These are phyloP conservation scores for Cubamyces sp. DNA, from an alignment of 768 basidiomycete species.

Conservation along the genomic window DNA sequence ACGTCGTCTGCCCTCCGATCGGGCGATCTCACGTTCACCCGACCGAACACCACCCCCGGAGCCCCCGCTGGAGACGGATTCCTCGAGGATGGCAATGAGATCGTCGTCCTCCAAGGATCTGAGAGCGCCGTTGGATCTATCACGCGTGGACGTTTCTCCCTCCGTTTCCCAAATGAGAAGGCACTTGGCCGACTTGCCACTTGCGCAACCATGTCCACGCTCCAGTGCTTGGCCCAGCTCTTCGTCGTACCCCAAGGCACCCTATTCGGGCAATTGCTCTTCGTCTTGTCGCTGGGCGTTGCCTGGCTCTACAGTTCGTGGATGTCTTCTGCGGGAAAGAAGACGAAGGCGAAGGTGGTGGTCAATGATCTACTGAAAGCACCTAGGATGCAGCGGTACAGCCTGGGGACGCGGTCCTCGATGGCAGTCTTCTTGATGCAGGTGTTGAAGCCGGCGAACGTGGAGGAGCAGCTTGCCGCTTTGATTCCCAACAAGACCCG, in stretches of 20 bases:
- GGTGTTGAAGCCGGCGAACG: not conserved
- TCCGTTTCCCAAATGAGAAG: slow-evolving; percentile 6
- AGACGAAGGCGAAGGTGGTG: slow-evolving; percentile 5
- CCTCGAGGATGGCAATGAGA: slow-evolving; percentile 14
- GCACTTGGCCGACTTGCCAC: not conserved
- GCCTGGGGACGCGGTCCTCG: slow-evolving; percentile 8
- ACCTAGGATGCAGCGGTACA: slow-evolving; percentile 11
- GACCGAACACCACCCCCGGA: slow-evolving; percentile 4
- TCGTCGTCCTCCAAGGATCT: slow-evolving; percentile 16
- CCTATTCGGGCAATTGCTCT: slow-evolving; percentile 17
- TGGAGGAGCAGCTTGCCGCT: slow-evolving; percentile 13
- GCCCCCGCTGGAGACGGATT: slow-evolving; percentile 19
- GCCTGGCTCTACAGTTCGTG: slow-evolving; percentile 17
- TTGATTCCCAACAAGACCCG: slow-evolving; percentile 16
- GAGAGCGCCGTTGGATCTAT: slow-evolving; percentile 15
- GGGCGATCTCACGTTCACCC: slow-evolving; percentile 19
- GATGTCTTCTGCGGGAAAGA: slow-evolving; percentile 11
- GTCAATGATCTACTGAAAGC: slow-evolving; percentile 11
- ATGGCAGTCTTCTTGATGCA: slow-evolving; percentile 18
- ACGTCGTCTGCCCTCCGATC: slow-evolving; percentile 2
- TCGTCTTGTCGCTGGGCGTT: slow-evolving; percentile 18
- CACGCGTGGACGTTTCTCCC: slow-evolving; percentile 20
- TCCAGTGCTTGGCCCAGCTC: slow-evolving; percentile 21
- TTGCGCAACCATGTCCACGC: slow-evolving; percentile 1
- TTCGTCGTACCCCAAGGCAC: slow-evolving; percentile 22